These are phyloP conservation scores for Lathyrus aphaca DNA, from an alignment of 306 rosid genomes.

Conservation along the genomic window DNA sequence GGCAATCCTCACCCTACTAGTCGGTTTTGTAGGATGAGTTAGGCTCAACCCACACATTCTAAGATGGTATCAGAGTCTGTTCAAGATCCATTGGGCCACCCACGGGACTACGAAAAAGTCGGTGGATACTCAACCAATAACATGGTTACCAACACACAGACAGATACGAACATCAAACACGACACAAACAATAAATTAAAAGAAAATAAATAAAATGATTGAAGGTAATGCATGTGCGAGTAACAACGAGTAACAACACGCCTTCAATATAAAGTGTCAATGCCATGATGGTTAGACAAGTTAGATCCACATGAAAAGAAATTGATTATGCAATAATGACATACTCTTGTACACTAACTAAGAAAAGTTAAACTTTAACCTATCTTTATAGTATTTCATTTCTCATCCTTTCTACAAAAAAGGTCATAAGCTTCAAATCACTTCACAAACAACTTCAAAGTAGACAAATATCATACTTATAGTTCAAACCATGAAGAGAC, in stretches of 20 bases:
- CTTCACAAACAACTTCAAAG: not conserved
- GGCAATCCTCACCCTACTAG: too few species aligned
- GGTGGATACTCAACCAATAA: too few species aligned
- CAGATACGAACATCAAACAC: not conserved
- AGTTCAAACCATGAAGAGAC: not conserved
- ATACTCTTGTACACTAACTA: not conserved
- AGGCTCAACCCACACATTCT: too few species aligned
- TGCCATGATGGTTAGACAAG: not conserved
- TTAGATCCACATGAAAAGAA: not conserved
- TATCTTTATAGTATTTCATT: not conserved
- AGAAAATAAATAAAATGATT: not conserved
- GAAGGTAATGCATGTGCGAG: not conserved
- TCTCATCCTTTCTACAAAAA: not conserved
- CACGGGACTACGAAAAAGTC: conserved; percentile 2
- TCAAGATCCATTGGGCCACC: too few species aligned
- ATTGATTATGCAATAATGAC: conserved; percentile 2
- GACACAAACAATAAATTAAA: not conserved
- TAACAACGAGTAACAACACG: not conserved
- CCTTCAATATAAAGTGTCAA: not conserved
- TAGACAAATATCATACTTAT: too few species aligned
- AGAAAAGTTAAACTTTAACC: not conserved
- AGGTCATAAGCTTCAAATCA: not conserved
- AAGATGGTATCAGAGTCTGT: too few species aligned
- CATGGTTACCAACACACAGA: not conserved
- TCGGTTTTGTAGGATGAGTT: too few species aligned